Conservation (phyloP, 495 filamentous ascomycete species). For the Elaphomyces granulatus region DNA sequence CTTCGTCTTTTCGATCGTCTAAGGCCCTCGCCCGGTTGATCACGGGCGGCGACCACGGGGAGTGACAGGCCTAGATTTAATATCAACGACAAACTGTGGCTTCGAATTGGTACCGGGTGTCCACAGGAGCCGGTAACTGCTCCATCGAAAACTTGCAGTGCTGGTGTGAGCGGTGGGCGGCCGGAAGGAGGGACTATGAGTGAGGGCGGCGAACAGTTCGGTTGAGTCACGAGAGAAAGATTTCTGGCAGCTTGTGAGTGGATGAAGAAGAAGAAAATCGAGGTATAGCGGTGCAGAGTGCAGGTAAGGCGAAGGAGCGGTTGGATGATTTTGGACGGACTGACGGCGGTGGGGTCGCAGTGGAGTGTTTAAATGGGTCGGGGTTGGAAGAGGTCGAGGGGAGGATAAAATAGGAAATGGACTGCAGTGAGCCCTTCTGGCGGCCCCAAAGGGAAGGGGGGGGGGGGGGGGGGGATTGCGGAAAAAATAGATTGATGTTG, state of each 20-base stretch:
- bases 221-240: constrained; percentile 3
- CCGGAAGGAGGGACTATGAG: neutral
- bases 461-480: too few relatives aligned
- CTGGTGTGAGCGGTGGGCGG: neutral
- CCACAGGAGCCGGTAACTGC: constrained; percentile 3
- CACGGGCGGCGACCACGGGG: constrained; percentile 1
- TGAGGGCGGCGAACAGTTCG: constrained; percentile 1
- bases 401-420: constrained; percentile 2
- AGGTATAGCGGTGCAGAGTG: neutral
- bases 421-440: too few relatives aligned
- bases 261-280: neutral
- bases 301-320: neutral
- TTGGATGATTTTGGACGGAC: neutral
- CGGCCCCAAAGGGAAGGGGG: too few relatives aligned
- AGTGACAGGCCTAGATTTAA: constrained; percentile 2
- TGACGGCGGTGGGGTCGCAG: neutral
- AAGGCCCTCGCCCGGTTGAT: constrained; percentile 3
- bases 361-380: too few relatives aligned
- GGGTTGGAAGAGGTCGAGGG: constrained; percentile 3
- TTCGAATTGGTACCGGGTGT: constrained; percentile 4
- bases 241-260: neutral
- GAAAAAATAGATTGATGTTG: too few relatives aligned
- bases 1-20: too few relatives aligned
- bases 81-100: constrained; percentile 4
- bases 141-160: constrained; percentile 6